Evolutionary conservation across 83 land plant genomes (phyloP), one percentile per base, ranked within the genome.

Genomic region (Larix sibirica): DNA sequence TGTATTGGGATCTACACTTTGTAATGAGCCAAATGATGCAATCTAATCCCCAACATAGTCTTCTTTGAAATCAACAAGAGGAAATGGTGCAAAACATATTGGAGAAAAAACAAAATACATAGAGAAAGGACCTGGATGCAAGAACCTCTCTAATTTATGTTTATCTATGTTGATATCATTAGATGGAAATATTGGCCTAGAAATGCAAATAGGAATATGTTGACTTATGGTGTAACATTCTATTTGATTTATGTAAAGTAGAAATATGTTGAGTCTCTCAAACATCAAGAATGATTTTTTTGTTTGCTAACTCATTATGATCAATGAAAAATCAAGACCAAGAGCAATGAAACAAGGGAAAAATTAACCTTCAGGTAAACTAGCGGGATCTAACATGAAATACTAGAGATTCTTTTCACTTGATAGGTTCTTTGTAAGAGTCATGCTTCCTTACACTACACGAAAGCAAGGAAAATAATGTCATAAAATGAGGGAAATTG

Each of bases 131-230:
- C 99, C 99, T 77, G 95, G 90, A 83, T 95, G 98, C 56, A 97
- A 91, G 86, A 97, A 97, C 81, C 95, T 92, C 86, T 97, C 99
- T 91, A 95, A 90, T 84, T 95, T 97, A 84, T 97, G 98, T 88
- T 95, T 96, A 82, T 97, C 95, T 67, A 93, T 86, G 83, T 94
- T 96, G 2, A 95, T 83, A 75, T 86, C 93, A 82, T 97, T 96
- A 16, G 98, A 86, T n/a, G 99, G 95, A 84, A 94, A 96, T 80
- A 97, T 81, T 67, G 99, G 98, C 88, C 99, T 97, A 91, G 65
- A 87, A 62, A 77, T 59, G 65, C 77, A 80, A 12, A 23, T 14
- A 77, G 42, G 17, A 73, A 66, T 6, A 28, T 47, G 40, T 42
- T 28, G 58, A n/a, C 56, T 50, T 40, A 42, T 20, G 62, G 56